Evolutionary conservation across 306 rosid species (phyloP).

Genomic region (Spatholobus suberectus): DNA sequence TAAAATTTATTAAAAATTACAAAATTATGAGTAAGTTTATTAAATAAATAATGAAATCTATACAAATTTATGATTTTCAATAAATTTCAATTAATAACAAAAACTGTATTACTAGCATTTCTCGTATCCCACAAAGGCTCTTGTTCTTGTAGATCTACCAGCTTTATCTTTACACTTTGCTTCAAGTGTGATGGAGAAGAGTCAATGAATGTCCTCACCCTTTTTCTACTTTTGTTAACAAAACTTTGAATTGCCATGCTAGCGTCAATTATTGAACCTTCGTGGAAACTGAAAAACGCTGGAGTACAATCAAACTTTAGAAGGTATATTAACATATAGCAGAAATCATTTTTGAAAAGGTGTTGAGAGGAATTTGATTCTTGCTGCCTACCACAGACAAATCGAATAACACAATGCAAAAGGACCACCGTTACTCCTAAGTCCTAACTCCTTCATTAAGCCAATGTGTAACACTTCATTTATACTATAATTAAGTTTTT

Average conservation of each 20-base stretch:
- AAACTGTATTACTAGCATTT: too few relatives aligned
- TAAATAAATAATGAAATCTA: too few relatives aligned
- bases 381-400: conserved; percentile 50
- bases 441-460: conserved; percentile 38
- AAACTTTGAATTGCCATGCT: not conserved
- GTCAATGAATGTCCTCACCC: conserved; percentile 4
- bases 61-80: too few relatives aligned
- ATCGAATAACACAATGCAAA: conserved; percentile 37
- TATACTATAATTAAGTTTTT: not conserved
- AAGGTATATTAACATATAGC: conserved; percentile 33
- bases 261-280: conserved; percentile 47
- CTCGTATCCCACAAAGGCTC: too few relatives aligned
- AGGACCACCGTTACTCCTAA: conserved; percentile 30
- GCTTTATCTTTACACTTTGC: not conserved
- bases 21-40: too few relatives aligned
- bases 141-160: not conserved
- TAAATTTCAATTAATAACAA: too few relatives aligned
- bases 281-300: conserved; percentile 47
- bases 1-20: too few relatives aligned
- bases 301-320: conserved; percentile 34
- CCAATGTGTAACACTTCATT: not conserved
- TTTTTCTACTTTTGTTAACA: not conserved
- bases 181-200: conserved; percentile 28
- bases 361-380: conserved; percentile 56
- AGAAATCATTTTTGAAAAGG: conserved; percentile 42